Base-by-base conservation (phyloP, 2,329 filamentous ascomycete genomes). In the Penicillium sp. region DNA sequence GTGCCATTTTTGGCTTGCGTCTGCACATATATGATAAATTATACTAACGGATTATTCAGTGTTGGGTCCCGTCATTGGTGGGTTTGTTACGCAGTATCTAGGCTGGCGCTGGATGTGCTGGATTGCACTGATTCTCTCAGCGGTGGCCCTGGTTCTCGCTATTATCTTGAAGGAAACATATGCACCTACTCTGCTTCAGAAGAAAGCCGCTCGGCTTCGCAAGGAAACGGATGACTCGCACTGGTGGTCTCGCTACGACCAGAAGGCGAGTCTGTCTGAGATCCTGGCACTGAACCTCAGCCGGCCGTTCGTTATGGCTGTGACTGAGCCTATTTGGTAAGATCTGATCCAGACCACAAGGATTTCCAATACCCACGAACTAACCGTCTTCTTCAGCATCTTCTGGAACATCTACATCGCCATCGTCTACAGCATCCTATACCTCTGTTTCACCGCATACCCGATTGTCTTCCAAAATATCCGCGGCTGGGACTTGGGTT, bases 51-150 rank as follows among this genome's bases (percentile, higher is more conserved):
- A 19, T 50, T 50, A 24, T 53, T 15, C 56, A 77, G 78, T 80
- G 0, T 80, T 88, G 33, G 88, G 89, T 0, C 89, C 90, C 0
- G 79, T 93, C 0, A 89, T 97, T 37, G 93, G 93, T 24, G 93
- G 93, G 0, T 96, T 96, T 68, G 86, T 91, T 1, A 91, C 82
- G 4, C 73, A 82, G 61, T 81, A 81, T 65, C 81, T 95, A 2
- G 92, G 92, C 12, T 97, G 93, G 93, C 81, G 93, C 33, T 97
- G 92, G 92, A 89, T 89, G 40, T 91, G 91, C 72, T 96, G 91
- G 90, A 83, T 95, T 22, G 85, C 89, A 9, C 78, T 94, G 70
- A 93, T 96, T 56, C 82, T 92, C 10, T 85, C 86, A 0, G 91
- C 86, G 0, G 81, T 84, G 0, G 87, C 86, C 0, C 85, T 88